Base-by-base conservation (phyloP, 2,329 filamentous ascomycete species). In the Lachnellula hyalina region DNA sequence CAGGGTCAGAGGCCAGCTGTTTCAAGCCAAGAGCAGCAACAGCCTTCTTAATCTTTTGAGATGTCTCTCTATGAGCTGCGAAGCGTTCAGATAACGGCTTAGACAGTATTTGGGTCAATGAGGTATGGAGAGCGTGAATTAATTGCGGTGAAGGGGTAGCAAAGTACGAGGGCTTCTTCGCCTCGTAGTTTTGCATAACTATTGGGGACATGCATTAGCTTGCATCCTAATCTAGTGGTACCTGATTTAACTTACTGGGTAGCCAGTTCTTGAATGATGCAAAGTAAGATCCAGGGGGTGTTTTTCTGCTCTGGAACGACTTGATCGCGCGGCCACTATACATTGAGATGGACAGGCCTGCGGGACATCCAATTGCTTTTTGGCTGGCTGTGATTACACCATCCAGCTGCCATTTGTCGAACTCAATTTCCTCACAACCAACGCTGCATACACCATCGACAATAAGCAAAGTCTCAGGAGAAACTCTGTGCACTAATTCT, bases 111-210 rank as follows among this genome's bases (percentile, higher is more conserved):
- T 96, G 90, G 54, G 79, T 86, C 28, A 99, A 80, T 2, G 91
- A 82, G 8, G 92, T 96, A 79, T 99, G 87, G 36, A 99, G 82
- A 47, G 94, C 94, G 73, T 89, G 93, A 64, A 99, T 80, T 49
- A 99, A 83, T 74, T 99, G 94, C 14, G 94, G 94, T 4, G 92
- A 91, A 0, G 94, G 94, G 1, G 94, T 99, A 38, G 94, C 94
- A 69, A 99, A 99, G 79, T 99, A 99, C 2, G 91, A 96, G 38
- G 94, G 84, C 77, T 97, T 99, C 78, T 92, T 90, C 61, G 90
- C 90, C 77, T 99, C 94, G 74, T 99, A 99, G 76, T 96, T 97
- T 76, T 94, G 85, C 93, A 99, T 97, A 73, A 99, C 87, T 89
- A 56, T 46, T 15, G 21, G 47, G 47, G 19, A n/a, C n/a, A n/a